Base-by-base conservation (phyloP, 163 green algal species). In the Trebouxia gelatinosa region DNA sequence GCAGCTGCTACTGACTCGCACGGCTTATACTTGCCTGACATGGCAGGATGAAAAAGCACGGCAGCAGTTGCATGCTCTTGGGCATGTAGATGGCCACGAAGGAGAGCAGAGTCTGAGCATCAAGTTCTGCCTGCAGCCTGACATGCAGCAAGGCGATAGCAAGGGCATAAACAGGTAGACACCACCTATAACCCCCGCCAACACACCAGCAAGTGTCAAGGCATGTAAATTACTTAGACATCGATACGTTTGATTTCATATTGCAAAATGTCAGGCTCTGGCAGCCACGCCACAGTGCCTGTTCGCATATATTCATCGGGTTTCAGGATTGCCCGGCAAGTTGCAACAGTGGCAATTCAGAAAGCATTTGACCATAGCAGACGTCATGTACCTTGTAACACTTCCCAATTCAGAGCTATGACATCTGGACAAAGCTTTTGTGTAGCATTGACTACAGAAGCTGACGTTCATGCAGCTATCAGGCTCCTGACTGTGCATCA, bases 101-200 rank as follows among this genome's bases (percentile, higher is more conserved):
- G 89, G 87, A 6, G 54, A 75, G 16, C 77, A 86, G 48, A 89
- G 80, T 46, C 29, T 97, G 76, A 81, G 86, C 0, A 75, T 94
- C 11, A 89, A 90, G 79, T 92, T 94, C 80, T 88, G 79, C 35
- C 9, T 59, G 38, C 74, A 80, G 39, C n/a, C 38, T 28, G 28
- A 31, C 28, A 23, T 58, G 13, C 64, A 72, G 32, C 9, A 50
- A 26, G 35, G 64, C 35, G 50, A 51, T 34, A 37, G 40, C 16
- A 40, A n/a, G 19, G 64, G 64, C 32, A 31, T 35, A 17, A 72
- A 72, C n/a, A 31, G 64, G 64, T 72, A 32, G 9, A 54, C 43
- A 54, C 9, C 43, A 13, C 43, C 43, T 54, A 23, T 9, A 9
- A 54, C 11, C 43, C 9, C 43, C 43, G n/a, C n/a, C n/a, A n/a